A percentile compares a stretch with the other conserved stretches of the same genome.
Conservation (phyloP, 2,329 filamentous ascomycete genomes). For the Penicillium sp. region DNA sequence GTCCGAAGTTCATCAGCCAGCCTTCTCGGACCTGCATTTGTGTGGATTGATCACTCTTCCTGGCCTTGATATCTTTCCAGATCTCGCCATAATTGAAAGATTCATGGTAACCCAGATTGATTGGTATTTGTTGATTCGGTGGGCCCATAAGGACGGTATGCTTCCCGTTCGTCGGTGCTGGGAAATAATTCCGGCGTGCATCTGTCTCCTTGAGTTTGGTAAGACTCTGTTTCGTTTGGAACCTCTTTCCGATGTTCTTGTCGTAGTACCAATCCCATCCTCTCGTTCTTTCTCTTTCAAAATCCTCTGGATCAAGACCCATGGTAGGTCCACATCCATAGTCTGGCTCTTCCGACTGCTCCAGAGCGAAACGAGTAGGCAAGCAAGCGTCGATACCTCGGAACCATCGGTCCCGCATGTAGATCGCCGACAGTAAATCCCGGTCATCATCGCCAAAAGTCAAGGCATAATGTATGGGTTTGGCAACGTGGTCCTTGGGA, state of each 20-base stretch:
- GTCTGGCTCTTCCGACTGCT: conserved; percentile 27
- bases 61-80: conserved; percentile 33
- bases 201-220: conserved; percentile 36
- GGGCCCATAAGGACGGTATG: conserved; percentile 54
- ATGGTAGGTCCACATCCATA: conserved; percentile 45
- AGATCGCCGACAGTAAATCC: conserved; percentile 50
- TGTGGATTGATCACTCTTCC: conserved; percentile 4
- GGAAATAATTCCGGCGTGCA: conserved; percentile 44
- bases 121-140: conserved; percentile 43
- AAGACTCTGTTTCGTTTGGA: conserved; percentile 44
- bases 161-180: conserved; percentile 27
- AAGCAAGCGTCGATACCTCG: conserved; percentile 48
- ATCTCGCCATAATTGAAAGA: conserved; percentile 47
- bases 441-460: conserved; percentile 52
- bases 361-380: conserved; percentile 46
- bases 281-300: conserved; percentile 45
- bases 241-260: conserved; percentile 39
- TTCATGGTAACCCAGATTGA: conserved; percentile 43
- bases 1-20: conserved; percentile 59
- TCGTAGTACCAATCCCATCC: conserved; percentile 57
- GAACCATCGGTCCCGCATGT: conserved; percentile 52
- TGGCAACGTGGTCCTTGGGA: conserved; percentile 38
- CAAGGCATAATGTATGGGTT: conserved; percentile 47
- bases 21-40: conserved; percentile 36
- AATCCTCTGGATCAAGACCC: conserved; percentile 42